These are phyloP conservation scores for Tricholoma hemisulphureum DNA, from an alignment of 768 basidiomycete species.

Conservation along the genomic window DNA sequence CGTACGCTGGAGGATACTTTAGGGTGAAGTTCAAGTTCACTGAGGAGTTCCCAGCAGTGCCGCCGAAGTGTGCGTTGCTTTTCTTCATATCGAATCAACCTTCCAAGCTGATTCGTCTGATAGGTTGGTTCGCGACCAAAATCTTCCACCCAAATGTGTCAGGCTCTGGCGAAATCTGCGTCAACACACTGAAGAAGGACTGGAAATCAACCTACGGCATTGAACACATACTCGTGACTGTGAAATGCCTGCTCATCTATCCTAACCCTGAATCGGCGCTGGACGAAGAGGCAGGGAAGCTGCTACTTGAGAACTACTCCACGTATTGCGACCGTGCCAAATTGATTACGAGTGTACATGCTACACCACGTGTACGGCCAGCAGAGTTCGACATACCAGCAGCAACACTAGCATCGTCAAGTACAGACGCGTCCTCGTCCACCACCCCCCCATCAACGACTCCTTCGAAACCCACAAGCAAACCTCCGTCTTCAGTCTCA, in stretches of 20 bases:
- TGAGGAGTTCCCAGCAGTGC: constrained; percentile 89
- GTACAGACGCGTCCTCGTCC: constrained; percentile 31
- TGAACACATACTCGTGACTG: constrained; percentile 84
- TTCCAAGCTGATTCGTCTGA: constrained; percentile 9
- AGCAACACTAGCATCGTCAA: constrained; percentile 30
- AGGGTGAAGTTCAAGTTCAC: constrained; percentile 84
- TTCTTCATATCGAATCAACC: not conserved
- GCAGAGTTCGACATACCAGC: constrained; percentile 63
- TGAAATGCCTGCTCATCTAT: constrained; percentile 94
- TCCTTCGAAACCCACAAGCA: constrained; percentile 15
- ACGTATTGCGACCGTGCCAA: constrained; percentile 84
- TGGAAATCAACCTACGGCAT: constrained; percentile 94
- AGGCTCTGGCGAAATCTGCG: constrained; percentile 86
- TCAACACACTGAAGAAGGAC: constrained; percentile 96
- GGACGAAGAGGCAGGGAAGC: constrained; percentile 94
- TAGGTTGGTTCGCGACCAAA: constrained; percentile 90
- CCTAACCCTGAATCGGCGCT: constrained; percentile 96
- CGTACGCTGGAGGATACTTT: constrained; percentile 67
- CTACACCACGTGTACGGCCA: constrained; percentile 74
- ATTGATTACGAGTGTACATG: constrained; percentile 90
- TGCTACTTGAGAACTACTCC: constrained; percentile 86
- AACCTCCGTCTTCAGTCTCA: constrained; percentile 17
- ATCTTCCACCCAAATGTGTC: constrained; percentile 99
- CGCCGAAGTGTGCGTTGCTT: constrained; percentile 79
- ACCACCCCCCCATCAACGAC: constrained; percentile 22